phyloP scores from a whole-genome alignment of 1,139 yeast genomes.

The Blastobotrys petasosporus region DNA sequence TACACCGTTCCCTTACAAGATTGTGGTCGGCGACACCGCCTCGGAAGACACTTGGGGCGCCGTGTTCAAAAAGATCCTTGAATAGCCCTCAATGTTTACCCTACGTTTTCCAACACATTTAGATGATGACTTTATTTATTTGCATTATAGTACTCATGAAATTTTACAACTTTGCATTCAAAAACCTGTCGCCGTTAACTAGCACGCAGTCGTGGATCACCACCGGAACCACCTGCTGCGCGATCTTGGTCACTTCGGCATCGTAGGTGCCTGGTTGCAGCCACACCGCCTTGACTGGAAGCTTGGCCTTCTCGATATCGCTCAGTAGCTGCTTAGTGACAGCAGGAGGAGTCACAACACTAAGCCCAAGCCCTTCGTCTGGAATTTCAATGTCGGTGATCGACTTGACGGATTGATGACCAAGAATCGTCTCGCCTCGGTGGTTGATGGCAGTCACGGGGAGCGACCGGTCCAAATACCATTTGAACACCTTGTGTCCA shows the following conservation, averaged over 20 bases:
- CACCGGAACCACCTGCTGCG: conserved; percentile 36
- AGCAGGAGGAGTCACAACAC: conserved; percentile 66
- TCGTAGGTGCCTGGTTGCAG: conserved; percentile 78
- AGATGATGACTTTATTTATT: background rate
- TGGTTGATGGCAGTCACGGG: conserved; percentile 63
- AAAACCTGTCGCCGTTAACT: conserved; percentile 59
- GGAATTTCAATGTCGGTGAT: conserved; percentile 36
- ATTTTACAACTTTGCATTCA: conserved; percentile 27
- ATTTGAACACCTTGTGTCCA: conserved; percentile 62
- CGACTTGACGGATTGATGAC: conserved; percentile 38
- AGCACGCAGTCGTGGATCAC: conserved; percentile 64
- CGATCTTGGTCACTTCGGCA: conserved; percentile 44
- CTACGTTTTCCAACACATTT: background rate
- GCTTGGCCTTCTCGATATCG: conserved; percentile 36
- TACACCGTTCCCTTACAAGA: conserved; percentile 60
- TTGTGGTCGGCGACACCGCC: conserved; percentile 29
- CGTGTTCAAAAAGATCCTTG: conserved; percentile 32
- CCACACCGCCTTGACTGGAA: conserved; percentile 57
- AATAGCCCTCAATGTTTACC: conserved; percentile 2
- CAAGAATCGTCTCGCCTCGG: conserved; percentile 48
- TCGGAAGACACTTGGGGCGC: conserved; percentile 30
- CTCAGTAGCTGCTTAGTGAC: conserved; percentile 47
- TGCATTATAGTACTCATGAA: background rate
- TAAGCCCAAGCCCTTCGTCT: conserved; percentile 28
- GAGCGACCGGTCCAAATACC: conserved; percentile 57